Evolutionary conservation across 257 asterid genomes (phyloP).

Genomic region (Solanum habrochaites): DNA sequence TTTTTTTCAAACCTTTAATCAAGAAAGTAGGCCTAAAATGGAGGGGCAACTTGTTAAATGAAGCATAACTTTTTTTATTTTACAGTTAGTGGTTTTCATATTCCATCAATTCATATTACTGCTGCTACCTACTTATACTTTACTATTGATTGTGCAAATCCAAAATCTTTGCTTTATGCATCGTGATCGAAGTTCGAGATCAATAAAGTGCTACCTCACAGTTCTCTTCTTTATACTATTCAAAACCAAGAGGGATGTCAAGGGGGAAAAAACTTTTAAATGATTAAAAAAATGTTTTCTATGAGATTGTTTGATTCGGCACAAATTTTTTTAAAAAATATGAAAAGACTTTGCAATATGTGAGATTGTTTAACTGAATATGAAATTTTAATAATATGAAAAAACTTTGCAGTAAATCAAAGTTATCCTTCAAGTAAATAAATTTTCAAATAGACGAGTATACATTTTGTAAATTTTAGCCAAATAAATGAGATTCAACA

Average conservation of each 20-base stretch:
- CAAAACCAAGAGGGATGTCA: background rate
- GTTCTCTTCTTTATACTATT: background rate
- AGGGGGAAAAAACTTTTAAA: background rate
- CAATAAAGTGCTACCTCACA: background rate
- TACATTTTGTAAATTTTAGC: background rate
- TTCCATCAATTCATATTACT: background rate
- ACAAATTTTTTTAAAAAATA: no score
- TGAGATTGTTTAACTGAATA: background rate
- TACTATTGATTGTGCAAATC: background rate
- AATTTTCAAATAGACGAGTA: no score
- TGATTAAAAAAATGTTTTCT: background rate
- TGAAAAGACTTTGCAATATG: background rate
- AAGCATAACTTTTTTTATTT: background rate
- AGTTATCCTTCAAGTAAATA: background rate
- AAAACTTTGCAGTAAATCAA: no score
- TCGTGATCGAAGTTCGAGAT: background rate
- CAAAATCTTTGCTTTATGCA: background rate
- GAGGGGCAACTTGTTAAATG: constrained; percentile 8
- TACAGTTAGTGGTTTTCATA: background rate
- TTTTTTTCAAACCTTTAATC: constrained; percentile 3
- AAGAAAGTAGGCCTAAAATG: background rate
- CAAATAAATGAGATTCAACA: no score
- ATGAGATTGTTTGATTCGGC: no score
- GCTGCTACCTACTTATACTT: background rate
- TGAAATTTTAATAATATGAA: no score